Conservation (phyloP, 2,329 filamentous ascomycete species). For the Knoxdaviesia proteae region DNA sequence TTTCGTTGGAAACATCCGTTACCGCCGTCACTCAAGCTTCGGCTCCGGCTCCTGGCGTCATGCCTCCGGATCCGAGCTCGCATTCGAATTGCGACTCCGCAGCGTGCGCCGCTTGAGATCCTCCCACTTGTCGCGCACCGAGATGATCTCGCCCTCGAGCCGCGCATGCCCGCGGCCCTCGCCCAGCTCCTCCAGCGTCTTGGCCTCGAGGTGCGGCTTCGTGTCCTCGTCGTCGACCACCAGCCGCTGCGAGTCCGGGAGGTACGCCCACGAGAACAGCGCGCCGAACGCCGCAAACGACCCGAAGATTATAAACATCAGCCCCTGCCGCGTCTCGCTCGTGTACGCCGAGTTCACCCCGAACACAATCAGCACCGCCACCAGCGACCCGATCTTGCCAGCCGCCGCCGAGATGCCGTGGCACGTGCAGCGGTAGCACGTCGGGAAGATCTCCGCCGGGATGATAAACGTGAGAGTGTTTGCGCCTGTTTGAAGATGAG, state of each 20-base stretch:
- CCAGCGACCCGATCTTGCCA: constrained; percentile 35
- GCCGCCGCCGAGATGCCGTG: constrained; percentile 40
- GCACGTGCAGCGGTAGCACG: constrained; percentile 39
- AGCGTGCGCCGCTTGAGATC: constrained; percentile 6
- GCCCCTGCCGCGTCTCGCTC: constrained; percentile 20
- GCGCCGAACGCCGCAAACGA: constrained; percentile 26
- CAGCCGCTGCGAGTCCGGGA: constrained; percentile 25
- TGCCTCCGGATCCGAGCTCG: no score
- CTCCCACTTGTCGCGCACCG: constrained; percentile 20
- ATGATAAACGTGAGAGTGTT: constrained; percentile 44
- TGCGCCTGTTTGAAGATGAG: constrained; percentile 17
- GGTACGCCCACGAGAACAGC: constrained; percentile 28
- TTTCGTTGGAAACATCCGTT: no score
- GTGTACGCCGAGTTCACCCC: constrained; percentile 25
- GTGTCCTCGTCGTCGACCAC: constrained; percentile 11
- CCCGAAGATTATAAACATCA: constrained; percentile 29
- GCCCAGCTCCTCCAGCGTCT: constrained; percentile 28
- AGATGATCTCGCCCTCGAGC: constrained; percentile 22
- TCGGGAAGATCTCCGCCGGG: constrained; percentile 43
- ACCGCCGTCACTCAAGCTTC: no score
- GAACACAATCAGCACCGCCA: constrained; percentile 27
- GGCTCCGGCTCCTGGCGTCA: no score
- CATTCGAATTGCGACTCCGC: no score
- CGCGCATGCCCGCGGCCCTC: constrained; percentile 24
- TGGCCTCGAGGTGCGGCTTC: constrained; percentile 20